Base-by-base conservation (phyloP, 306 rosid species). In the Corylus americana region DNA sequence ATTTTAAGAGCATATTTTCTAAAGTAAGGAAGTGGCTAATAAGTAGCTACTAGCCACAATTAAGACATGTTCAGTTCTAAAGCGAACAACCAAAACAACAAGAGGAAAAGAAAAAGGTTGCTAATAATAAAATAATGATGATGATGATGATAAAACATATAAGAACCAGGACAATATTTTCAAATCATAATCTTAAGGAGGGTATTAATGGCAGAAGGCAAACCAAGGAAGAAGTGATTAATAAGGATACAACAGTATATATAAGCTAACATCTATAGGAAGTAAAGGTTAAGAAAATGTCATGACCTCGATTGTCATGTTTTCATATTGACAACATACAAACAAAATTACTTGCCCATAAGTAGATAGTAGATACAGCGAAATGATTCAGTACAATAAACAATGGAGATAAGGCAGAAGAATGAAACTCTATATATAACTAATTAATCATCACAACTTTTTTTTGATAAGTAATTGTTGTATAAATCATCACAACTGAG, bases 331-430 rank as follows among this genome's bases (percentile, higher is more conserved):
- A 22, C 1, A 58, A 58, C 12, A 4, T 16, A 53, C 5, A 54
- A 17, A 16, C 4, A 9, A 58, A 58, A 58, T 58, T 25, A 8
- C 37, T 58, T 9, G 13, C 35, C 13, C 7, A 58, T 8, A 58
- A 58, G 2, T 9, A 59, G 4, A 27, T 9, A 11, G 2, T 9
- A 59, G 4, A 27, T 9, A 11, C 11, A 11, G 4, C 3, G 18
- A 29, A 11, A 62, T 3, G 29, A 20, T 57, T 61, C 42, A 27
- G 37, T 11, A 39, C 39, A 39, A 39, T 81, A 20, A 55, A 79
- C 25, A 45, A 69, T 25, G 66, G 8, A 72, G 42, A 55, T 68
- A 81, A n/a, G 9, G 35, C 55, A 77, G 44, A 80, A 53, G 20
- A 51, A 54, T 7, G 51, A 67, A 67, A 9, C n/a, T 17, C 18